Evolutionary conservation across 164 flowering plant species (phyloP), one percentile per base, ranked within the genome.

Genomic region (Litsea cubeba): DNA sequence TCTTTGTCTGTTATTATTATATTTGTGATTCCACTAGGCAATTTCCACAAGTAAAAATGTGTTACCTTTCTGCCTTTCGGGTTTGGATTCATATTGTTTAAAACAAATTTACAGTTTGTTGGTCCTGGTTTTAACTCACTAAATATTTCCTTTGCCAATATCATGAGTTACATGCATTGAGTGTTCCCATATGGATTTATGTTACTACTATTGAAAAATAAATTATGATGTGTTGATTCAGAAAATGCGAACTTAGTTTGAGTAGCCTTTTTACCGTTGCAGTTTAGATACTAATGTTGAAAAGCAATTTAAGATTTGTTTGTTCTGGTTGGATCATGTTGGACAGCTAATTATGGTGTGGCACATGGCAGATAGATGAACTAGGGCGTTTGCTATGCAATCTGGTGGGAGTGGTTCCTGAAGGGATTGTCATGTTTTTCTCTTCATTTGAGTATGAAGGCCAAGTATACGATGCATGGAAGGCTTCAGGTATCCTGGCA

Each of bases 371-470:
- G 98, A 88, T 96, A 74, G 82, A 86, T 76, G 99, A 96, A 83
- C 89, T 96, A 20, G 99, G 97, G 25, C 92, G 85, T 62, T 77
- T 96, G 75, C 82, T 94, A 30, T 87, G 93, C 85, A 96, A 92
- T 86, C 77, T 94, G 84, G 91, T 79, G 46, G 75, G 89, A 22
- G 90, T 90, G 76, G 91, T 93, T 76, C 99, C 99, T 46, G 94
- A 91, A 82, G 97, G 98, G 72, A 83, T 96, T 75, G 90, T 94
- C 67, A 87, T 96, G 57, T 96, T 96, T 85, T 96, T 96, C 84
- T 86, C 99, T 22, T 96, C 99, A 71, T 96, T 91, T 83, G 98
- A 94, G 60, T 94, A 94, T 74, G 97, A 88, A 85, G 87, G 69
- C 24, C 86, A 87, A 77, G 95, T 90, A 64, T 83, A 91, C 78